These are phyloP conservation scores for Fusarium graminum DNA, from an alignment of 2,329 filamentous ascomycete species.

Conservation along the genomic window DNA sequence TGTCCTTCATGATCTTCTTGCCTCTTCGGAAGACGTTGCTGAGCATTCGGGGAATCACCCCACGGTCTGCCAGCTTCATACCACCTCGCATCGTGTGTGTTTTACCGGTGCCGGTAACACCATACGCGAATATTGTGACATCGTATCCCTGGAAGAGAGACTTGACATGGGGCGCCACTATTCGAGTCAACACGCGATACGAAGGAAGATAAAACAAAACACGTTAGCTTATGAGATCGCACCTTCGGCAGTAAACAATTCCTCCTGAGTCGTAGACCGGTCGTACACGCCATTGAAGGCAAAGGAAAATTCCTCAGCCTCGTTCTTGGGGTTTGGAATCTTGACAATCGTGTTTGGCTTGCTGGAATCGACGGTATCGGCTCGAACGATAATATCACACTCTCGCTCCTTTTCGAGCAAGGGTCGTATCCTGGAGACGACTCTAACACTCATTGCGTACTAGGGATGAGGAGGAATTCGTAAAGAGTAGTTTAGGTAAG, in stretches of 20 bases:
- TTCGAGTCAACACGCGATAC: slow-evolving; percentile 46
- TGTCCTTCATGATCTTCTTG: slow-evolving; percentile 87
- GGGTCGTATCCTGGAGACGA: slow-evolving; percentile 91
- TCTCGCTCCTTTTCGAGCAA: slow-evolving; percentile 87
- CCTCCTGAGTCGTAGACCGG: slow-evolving; percentile 82
- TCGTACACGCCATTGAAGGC: slow-evolving; percentile 95
- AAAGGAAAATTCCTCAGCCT: slow-evolving; percentile 90
- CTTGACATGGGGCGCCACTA: slow-evolving; percentile 90
- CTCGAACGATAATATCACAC: slow-evolving; percentile 85
- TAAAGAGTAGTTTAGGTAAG: slow-evolving; percentile 23
- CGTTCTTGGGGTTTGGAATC: slow-evolving; percentile 95
- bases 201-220: slow-evolving; percentile 2
- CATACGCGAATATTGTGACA: slow-evolving; percentile 92
- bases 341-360: slow-evolving; percentile 78
- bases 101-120: slow-evolving; percentile 93
- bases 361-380: slow-evolving; percentile 72
- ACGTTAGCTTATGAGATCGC: slow-evolving; percentile 49
- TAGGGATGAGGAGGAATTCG: slow-evolving; percentile 16
- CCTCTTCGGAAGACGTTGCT: slow-evolving; percentile 87
- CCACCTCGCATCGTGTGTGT: slow-evolving; percentile 97
- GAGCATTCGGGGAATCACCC: slow-evolving; percentile 87
- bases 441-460: slow-evolving; percentile 74
- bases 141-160: slow-evolving; percentile 91
- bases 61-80: slow-evolving; percentile 85
- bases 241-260: slow-evolving; percentile 92